phyloP scores from a whole-genome alignment of 352 stramenopile genomes.

The Nothophytophthora sp. region DNA sequence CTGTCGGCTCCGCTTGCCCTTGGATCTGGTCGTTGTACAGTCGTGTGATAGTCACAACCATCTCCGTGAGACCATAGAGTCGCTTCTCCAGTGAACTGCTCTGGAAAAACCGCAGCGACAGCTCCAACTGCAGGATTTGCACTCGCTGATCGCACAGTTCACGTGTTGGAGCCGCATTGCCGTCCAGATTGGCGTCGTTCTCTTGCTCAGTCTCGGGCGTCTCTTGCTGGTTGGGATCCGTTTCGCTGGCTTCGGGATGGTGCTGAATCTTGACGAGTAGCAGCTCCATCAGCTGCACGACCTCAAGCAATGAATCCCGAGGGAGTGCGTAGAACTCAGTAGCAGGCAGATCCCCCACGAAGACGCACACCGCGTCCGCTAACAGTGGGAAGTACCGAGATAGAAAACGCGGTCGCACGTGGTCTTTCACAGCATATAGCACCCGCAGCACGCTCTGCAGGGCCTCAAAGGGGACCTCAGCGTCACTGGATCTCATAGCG shows the following conservation, averaged over 20 bases:
- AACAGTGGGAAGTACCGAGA: constrained; percentile 37
- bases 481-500: not conserved
- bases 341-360: constrained; percentile 22
- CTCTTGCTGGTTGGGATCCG: constrained; percentile 1
- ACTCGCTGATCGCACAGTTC: constrained; percentile 31
- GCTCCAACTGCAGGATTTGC: constrained; percentile 51
- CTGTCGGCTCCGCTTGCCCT: constrained; percentile 27
- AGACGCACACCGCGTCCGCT: constrained; percentile 23
- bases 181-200: too few relatives aligned
- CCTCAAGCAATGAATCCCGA: constrained; percentile 55
- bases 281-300: constrained; percentile 62
- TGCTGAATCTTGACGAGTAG: constrained; percentile 40
- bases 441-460: constrained; percentile 53
- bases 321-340: constrained; percentile 36
- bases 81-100: constrained; percentile 67
- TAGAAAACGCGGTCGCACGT: constrained; percentile 46
- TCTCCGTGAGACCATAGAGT: constrained; percentile 71
- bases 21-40: constrained; percentile 46
- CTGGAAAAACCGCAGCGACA: constrained; percentile 53
- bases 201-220: not conserved
- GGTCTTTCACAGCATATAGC: constrained; percentile 67
- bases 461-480: constrained; percentile 40
- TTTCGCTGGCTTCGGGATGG: constrained; percentile 4
- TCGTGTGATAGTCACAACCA: constrained; percentile 43
- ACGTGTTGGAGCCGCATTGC: not conserved